Base-by-base conservation (phyloP, 805 yeast genomes). In the Wickerhamiella qilinensis region DNA sequence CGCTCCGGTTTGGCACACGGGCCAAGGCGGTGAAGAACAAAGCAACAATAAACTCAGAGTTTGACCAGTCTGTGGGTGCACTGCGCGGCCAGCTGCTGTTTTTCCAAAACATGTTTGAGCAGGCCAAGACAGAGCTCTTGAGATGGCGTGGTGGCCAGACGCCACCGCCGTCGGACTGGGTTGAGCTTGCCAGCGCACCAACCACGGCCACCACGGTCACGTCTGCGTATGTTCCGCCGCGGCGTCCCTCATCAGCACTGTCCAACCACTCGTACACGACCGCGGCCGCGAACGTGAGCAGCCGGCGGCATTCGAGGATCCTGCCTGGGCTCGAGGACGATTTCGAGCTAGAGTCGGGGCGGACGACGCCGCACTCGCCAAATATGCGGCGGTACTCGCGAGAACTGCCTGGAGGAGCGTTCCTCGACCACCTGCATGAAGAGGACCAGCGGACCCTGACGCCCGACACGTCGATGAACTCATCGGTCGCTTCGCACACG, bases 1-100 rank as follows among this genome's bases (percentile, higher is more conserved):
- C 86, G 0, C 57, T 84, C 40, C 58, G 88, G 34, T 80, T 83
- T 54, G 93, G 91, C 1, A 63, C 71, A 1, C 60, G 91, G 17
- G 84, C 88, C 6, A 78, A 77, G 57, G 63, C 59, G 33, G 75
- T 82, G 44, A 64, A 69, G 49, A 84, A 80, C 52, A 63, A 62
- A 37, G 79, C 82, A 20, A 74, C 68, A 51, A 63, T 75, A 43
- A 83, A 75, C 51, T 59, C 74, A 9, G 81, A 75, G 17, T 28
- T 36, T 27, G 30, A 28, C 17, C 27, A 20, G 18, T n/a, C 31
- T 11, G 30, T 17, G 24, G 25, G 19, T 3, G 7, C 3, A 14
- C 20, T 33, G 2, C 15, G 17, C n/a, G 27, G 4, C 14, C 28
- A 14, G 20, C 16, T 32, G 4, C 7, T 7, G 8, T 8, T 17